Percentiles rank a stretch among this genome's conserved stretches.
phyloP scores from a whole-genome alignment of 352 stramenopile species.

The Globisporangium middletonii region DNA sequence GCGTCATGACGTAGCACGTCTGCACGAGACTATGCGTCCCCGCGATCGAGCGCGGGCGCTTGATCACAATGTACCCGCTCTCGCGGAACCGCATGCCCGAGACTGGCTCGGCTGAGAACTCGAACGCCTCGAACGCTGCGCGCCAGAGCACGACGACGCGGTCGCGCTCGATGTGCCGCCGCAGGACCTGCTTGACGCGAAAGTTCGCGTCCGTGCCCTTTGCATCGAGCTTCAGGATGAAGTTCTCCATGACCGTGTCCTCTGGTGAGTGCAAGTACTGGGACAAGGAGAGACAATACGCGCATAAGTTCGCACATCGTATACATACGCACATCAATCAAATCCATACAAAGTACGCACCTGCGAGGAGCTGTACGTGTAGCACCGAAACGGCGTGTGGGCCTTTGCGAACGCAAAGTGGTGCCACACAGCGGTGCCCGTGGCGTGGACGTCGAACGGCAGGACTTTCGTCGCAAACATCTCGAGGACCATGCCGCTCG shows the following conservation, averaged over 20 bases:
- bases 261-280: constrained; percentile 17
- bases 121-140: constrained; percentile 23
- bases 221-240: constrained; percentile 46
- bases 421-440: constrained; percentile 7
- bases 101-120: constrained; percentile 22
- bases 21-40: constrained; percentile 19
- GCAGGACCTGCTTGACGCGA: constrained; percentile 41
- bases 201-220: constrained; percentile 43
- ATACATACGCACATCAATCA: background rate
- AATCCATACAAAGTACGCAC: background rate
- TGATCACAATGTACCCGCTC: constrained; percentile 28
- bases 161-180: constrained; percentile 39
- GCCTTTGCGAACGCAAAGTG: constrained; percentile 7
- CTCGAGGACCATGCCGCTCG: constrained; percentile 11
- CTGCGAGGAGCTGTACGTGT: constrained; percentile 5
- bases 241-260: constrained; percentile 52
- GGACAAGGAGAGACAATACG: background rate
- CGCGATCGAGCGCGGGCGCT: constrained; percentile 14
- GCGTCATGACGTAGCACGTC: constrained; percentile 24
- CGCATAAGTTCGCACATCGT: background rate
- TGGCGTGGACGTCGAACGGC: constrained; percentile 7
- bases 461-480: constrained; percentile 12
- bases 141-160: constrained; percentile 48
- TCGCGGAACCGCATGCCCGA: constrained; percentile 22
- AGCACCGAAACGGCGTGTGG: constrained; percentile 1